Conservation (phyloP, 2,329 filamentous ascomycete genomes). For the Arthrobotrys sinensis region DNA sequence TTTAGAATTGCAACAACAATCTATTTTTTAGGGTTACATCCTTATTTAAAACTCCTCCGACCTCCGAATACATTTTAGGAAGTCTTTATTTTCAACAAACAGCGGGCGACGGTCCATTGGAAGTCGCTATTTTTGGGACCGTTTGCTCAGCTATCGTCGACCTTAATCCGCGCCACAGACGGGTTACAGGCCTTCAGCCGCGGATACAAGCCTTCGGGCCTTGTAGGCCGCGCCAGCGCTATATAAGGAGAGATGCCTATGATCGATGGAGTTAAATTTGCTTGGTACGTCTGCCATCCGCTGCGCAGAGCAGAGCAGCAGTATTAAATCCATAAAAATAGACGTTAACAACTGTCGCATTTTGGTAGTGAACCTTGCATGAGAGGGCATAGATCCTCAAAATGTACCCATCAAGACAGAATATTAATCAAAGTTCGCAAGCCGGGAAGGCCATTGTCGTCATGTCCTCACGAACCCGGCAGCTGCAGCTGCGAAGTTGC, state of each 20-base stretch:
- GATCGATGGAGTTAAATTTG: slow-evolving; percentile 64
- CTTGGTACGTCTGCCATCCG: slow-evolving; percentile 60
- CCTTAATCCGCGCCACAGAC: not conserved
- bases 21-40: not conserved
- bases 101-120: not conserved
- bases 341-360: slow-evolving; percentile 15
- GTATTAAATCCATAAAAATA: slow-evolving; percentile 2
- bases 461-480: slow-evolving; percentile 68
- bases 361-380: slow-evolving; percentile 70
- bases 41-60: not conserved
- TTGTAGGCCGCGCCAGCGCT: not conserved
- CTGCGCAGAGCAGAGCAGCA: too few relatives aligned
- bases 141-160: not conserved
- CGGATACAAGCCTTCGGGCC: not conserved
- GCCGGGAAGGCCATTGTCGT: slow-evolving; percentile 70
- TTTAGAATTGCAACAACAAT: not conserved
- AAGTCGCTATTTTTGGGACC: not conserved
- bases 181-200: slow-evolving; percentile 6
- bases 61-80: not conserved
- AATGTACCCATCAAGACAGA: slow-evolving; percentile 70
- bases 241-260: slow-evolving; percentile 61
- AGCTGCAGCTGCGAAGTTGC: slow-evolving; percentile 63
- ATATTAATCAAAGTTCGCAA: slow-evolving; percentile 71
- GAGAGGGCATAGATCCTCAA: slow-evolving; percentile 70
- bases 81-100: not conserved